These are phyloP conservation scores for Camelina sativa DNA, from an alignment of 345 rosid genomes.

Conservation along the genomic window DNA sequence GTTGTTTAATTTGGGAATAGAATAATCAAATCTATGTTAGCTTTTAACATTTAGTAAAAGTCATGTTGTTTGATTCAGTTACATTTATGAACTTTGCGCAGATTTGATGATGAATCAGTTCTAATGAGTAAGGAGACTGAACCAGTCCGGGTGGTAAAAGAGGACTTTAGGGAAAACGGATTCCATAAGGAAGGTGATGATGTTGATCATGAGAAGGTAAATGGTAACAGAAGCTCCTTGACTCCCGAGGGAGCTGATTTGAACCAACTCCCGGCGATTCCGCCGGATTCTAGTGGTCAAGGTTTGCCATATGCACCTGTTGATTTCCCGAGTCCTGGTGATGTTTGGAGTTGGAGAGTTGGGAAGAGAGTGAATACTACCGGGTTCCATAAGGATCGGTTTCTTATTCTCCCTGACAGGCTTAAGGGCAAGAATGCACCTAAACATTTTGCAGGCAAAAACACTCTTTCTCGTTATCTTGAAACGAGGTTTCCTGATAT, in stretches of 20 bases:
- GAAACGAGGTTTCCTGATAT: constrained; percentile 52
- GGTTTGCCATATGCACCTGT: constrained; percentile 91
- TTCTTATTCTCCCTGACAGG: constrained; percentile 58
- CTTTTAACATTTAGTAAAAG: background rate
- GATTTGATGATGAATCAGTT: constrained; percentile 24
- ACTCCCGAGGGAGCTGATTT: constrained; percentile 41
- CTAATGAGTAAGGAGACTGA: constrained; percentile 27
- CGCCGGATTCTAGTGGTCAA: constrained; percentile 55
- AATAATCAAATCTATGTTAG: background rate
- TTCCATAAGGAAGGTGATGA: background rate
- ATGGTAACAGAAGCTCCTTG: constrained; percentile 38
- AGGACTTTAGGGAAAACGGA: constrained; percentile 48
- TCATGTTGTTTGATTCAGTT: constrained; percentile 5
- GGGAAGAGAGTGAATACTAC: constrained; percentile 61
- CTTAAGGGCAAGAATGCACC: constrained; percentile 39
- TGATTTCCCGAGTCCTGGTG: constrained; percentile 79
- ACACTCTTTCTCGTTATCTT: constrained; percentile 56
- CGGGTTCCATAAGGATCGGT: constrained; percentile 67
- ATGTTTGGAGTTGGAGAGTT: constrained; percentile 86
- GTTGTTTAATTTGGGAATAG: background rate
- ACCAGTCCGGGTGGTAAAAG: constrained; percentile 8
- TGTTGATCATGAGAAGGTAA: constrained; percentile 22
- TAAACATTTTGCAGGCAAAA: constrained; percentile 58
- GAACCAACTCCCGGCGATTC: constrained; percentile 50
- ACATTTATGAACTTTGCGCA: constrained; percentile 19